These are phyloP conservation scores for Camellia oleifera DNA, from an alignment of 179 eudicot species.

Conservation along the genomic window DNA sequence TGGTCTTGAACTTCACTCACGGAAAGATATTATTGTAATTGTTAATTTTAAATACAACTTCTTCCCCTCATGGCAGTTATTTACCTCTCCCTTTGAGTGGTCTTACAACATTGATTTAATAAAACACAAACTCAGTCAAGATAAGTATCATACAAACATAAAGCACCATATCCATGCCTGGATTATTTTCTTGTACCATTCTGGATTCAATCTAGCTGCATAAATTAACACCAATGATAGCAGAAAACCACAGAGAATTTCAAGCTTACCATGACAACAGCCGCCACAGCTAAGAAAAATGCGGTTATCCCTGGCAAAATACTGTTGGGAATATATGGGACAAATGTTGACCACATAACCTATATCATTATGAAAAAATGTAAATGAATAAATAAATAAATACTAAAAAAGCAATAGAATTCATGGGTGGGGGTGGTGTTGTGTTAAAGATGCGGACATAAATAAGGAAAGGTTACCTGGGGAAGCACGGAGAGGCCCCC, in stretches of 20 bases:
- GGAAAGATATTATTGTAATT: not conserved
- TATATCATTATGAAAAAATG: conserved; percentile 21
- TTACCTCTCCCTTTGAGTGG: not conserved
- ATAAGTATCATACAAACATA: not conserved
- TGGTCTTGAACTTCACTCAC: not conserved
- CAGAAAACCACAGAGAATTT: not conserved
- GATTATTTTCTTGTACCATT: not conserved
- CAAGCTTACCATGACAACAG: conserved; percentile 73
- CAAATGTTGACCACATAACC: conserved; percentile 99
- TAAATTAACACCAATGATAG: not conserved
- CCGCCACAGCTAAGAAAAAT: conserved; percentile 51
- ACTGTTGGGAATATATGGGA: conserved; percentile 78
- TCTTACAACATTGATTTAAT: not conserved
- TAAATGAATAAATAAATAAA: not conserved
- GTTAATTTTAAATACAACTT: no score
- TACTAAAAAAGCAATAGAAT: not conserved
- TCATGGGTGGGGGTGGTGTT: not conserved
- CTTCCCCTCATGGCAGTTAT: not conserved
- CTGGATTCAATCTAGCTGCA: not conserved
- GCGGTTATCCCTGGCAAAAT: conserved; percentile 72
- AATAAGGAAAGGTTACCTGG: conserved; percentile 43
- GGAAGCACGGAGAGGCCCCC: conserved; percentile 95
- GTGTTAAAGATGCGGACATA: not conserved
- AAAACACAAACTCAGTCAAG: not conserved
- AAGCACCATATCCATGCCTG: conserved; percentile 4